Conservation (phyloP, 2,329 filamentous ascomycete genomes). For the Penicillium italicum region DNA sequence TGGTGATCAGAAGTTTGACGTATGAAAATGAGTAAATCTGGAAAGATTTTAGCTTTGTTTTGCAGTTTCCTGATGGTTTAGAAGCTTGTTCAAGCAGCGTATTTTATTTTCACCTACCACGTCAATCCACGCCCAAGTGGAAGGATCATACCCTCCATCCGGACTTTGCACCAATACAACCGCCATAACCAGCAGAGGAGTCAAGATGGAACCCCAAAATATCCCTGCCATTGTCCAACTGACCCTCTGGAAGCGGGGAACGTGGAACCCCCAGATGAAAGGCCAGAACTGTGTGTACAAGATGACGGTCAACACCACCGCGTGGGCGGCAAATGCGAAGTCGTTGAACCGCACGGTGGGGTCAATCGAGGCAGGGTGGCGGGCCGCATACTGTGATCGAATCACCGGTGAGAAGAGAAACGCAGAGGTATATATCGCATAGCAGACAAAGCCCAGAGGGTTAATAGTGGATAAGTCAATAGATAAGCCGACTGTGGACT, state of each 20-base stretch:
- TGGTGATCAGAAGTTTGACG: constrained; percentile 81
- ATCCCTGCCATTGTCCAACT: constrained; percentile 65
- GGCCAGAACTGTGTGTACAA: constrained; percentile 75
- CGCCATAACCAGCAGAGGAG: constrained; percentile 33
- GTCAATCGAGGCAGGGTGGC: constrained; percentile 67
- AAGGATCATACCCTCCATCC: constrained; percentile 46
- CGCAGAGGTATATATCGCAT: constrained; percentile 68
- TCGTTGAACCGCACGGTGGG: constrained; percentile 90
- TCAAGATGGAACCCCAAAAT: constrained; percentile 62
- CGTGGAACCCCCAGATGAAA: constrained; percentile 70
- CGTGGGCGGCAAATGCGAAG: constrained; percentile 81
- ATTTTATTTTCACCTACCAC: constrained; percentile 46
- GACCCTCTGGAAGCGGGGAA: constrained; percentile 52
- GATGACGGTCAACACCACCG: constrained; percentile 66
- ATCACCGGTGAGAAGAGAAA: constrained; percentile 79
- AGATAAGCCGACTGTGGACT: constrained; percentile 76
- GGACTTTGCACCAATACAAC: constrained; percentile 44
- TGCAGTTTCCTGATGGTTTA: not conserved
- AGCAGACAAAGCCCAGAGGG: constrained; percentile 61
- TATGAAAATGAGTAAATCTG: constrained; percentile 70
- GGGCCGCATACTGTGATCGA: constrained; percentile 74
- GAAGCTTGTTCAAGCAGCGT: not conserved
- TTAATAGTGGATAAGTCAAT: constrained; percentile 80
- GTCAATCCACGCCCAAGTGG: constrained; percentile 61
- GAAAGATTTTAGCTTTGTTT: not conserved